These are phyloP conservation scores for Daucus carota DNA, from an alignment of 129 eudicot species.

Conservation along the genomic window DNA sequence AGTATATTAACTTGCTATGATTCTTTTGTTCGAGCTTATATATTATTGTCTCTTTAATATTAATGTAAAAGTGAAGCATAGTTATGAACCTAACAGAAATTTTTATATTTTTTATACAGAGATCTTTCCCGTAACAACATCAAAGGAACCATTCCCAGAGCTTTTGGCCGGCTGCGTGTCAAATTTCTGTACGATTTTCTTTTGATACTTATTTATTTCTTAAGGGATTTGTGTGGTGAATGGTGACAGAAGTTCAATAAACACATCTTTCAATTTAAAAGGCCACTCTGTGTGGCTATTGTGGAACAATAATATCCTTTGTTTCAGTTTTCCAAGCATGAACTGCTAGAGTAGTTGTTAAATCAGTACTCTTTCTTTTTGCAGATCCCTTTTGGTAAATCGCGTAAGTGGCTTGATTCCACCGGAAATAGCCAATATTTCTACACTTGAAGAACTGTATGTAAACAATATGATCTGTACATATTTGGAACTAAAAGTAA, in stretches of 20 bases:
- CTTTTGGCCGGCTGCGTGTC: constrained; percentile 43
- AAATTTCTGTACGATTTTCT: constrained; percentile 41
- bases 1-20: neutral
- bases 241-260: neutral
- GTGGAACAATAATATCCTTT: neutral
- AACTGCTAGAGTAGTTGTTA: neutral
- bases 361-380: constrained; percentile 3
- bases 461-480: constrained; percentile 15
- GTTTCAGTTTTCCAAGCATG: neutral
- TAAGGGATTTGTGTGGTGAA: neutral
- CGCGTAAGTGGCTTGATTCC: constrained; percentile 71
- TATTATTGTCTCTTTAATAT: neutral
- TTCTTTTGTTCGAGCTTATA: too few species aligned
- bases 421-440: constrained; percentile 54
- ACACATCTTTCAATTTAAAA: neutral
- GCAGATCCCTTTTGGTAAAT: constrained; percentile 71
- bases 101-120: constrained; percentile 25
- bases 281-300: neutral
- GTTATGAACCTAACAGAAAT: neutral
- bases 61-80: neutral
- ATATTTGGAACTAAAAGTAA: neutral
- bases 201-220: neutral
- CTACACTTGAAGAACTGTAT: constrained; percentile 71
- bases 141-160: constrained; percentile 61
- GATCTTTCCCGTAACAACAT: constrained; percentile 71